Evolutionary conservation across 2,329 filamentous ascomycete genomes (phyloP).

Genomic region (Zasmidium angulare): DNA sequence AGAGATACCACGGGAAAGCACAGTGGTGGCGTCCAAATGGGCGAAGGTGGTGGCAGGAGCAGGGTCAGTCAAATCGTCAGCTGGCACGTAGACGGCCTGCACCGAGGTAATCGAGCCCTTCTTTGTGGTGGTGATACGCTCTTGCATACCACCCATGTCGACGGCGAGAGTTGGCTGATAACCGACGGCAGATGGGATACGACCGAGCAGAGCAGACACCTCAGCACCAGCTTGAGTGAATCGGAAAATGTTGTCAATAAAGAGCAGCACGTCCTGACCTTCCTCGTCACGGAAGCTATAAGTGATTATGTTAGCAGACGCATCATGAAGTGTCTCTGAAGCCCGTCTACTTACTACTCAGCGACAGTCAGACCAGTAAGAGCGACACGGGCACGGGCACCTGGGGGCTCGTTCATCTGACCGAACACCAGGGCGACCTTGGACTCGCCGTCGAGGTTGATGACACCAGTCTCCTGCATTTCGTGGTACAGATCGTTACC

Average conservation of each 20-base stretch:
- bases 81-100: slow-evolving; percentile 99
- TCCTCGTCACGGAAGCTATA: slow-evolving; percentile 58
- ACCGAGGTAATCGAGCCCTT: slow-evolving; percentile 99
- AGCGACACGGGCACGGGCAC: slow-evolving; percentile 99
- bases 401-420: slow-evolving; percentile 99
- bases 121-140: slow-evolving; percentile 99
- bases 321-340: slow-evolving; percentile 60
- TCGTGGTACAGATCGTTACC: slow-evolving; percentile 99
- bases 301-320: neutral
- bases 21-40: slow-evolving; percentile 99
- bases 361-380: slow-evolving; percentile 80
- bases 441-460: slow-evolving; percentile 97
- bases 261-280: slow-evolving; percentile 96
- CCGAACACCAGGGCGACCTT: slow-evolving; percentile 99
- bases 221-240: slow-evolving; percentile 99
- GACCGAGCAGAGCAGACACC: slow-evolving; percentile 97
- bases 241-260: slow-evolving; percentile 99
- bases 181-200: slow-evolving; percentile 99
- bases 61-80: slow-evolving; percentile 99
- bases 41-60: slow-evolving; percentile 99
- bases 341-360: slow-evolving; percentile 78
- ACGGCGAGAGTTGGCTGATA: slow-evolving; percentile 98
- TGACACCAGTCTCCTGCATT: slow-evolving; percentile 99
- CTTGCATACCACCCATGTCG: slow-evolving; percentile 99
- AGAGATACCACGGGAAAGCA: slow-evolving; percentile 99